Percentiles rank a stretch among this genome's conserved stretches.
Evolutionary conservation across 345 rosid species (phyloP).

Genomic region (Ailanthus altissimus): DNA sequence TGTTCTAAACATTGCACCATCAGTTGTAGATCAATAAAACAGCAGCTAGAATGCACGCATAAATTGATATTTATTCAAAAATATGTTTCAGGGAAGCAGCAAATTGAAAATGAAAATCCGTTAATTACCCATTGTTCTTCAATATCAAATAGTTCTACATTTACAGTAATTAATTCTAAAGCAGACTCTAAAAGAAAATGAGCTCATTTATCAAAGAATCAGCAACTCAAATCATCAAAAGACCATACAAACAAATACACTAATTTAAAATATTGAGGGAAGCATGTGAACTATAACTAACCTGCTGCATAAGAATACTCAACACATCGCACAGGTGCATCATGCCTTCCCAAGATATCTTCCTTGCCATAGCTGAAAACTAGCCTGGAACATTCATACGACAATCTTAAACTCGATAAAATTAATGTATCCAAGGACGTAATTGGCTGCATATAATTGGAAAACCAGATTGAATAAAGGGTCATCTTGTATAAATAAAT

Average conservation of each 20-base stretch:
- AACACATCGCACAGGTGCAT: conserved; percentile 85
- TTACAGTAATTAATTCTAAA: too few relatives aligned
- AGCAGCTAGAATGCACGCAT: neutral
- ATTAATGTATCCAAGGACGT: neutral
- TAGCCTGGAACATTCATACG: conserved; percentile 57
- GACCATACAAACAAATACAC: neutral
- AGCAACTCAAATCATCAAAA: too few relatives aligned
- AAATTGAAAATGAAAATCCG: too few relatives aligned
- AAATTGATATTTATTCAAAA: neutral
- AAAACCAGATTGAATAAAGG: neutral
- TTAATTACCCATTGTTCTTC: too few relatives aligned
- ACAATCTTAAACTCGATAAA: conserved; percentile 11
- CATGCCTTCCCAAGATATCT: conserved; percentile 83
- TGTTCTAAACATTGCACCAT: neutral
- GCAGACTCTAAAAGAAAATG: too few relatives aligned
- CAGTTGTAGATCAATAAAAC: too few relatives aligned
- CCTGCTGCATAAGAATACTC: conserved; percentile 98
- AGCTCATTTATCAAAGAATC: too few relatives aligned
- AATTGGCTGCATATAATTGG: neutral
- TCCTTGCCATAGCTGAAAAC: conserved; percentile 81
- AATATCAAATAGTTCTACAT: too few relatives aligned
- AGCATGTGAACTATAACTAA: conserved; percentile 32
- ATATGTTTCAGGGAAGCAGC: neutral
- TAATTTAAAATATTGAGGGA: neutral
- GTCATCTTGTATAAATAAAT: neutral